phyloP scores from a whole-genome alignment of 1,284 basidiomycete genomes.

The Tilletia setariae region DNA sequence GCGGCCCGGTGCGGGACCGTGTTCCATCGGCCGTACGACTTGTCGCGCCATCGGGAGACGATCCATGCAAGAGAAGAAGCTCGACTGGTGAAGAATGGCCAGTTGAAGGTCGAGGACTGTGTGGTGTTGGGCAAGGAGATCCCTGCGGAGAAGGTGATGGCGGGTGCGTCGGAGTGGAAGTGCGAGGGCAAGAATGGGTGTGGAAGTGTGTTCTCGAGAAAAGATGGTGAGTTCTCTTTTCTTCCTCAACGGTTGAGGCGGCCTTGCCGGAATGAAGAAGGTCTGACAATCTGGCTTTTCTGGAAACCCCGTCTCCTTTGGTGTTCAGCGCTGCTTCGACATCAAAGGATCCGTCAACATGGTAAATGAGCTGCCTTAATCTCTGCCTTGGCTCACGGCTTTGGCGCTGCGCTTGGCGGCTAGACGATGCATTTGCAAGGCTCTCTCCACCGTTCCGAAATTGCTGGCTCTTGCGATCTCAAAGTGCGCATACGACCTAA shows the following conservation, averaged over 20 bases:
- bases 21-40: conserved; percentile 52
- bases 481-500: too few species aligned
- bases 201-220: conserved; percentile 27
- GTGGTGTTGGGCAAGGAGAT: conserved; percentile 52
- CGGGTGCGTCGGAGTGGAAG: conserved; percentile 50
- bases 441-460: too few species aligned
- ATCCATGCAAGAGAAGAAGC: conserved; percentile 52
- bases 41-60: conserved; percentile 51
- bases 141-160: conserved; percentile 43
- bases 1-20: conserved; percentile 42
- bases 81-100: conserved; percentile 39
- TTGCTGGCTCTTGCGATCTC: too few species aligned
- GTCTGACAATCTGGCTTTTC: not conserved
- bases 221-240: conserved; percentile 5
- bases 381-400: too few species aligned
- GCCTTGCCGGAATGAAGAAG: not conserved
- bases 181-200: conserved; percentile 41
- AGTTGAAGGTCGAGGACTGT: conserved; percentile 43
- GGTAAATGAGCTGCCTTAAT: not conserved
- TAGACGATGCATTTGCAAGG: too few species aligned
- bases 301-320: not conserved
- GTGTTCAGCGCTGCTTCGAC: not conserved
- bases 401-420: too few species aligned
- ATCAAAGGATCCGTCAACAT: conserved; percentile 2
- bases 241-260: not conserved